Evolutionary conservation across 2,329 filamentous ascomycete species (phyloP).

Genomic region (Sordariomycetes sp.): DNA sequence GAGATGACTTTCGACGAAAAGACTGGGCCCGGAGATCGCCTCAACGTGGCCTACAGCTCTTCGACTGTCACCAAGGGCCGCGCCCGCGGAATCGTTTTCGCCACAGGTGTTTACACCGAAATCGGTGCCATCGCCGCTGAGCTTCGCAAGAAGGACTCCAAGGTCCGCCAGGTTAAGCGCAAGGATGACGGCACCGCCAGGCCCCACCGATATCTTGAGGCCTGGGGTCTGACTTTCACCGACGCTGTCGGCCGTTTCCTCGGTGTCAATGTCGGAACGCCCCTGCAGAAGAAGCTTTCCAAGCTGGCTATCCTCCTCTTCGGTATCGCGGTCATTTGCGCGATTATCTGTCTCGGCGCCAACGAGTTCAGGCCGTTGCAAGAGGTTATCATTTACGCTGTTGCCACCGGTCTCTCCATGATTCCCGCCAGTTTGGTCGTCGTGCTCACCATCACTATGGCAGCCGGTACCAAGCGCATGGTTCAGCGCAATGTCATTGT

Average conservation of each 20-base stretch:
- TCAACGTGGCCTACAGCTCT: constrained; percentile 50
- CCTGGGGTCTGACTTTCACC: constrained; percentile 37
- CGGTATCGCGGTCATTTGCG: constrained; percentile 56
- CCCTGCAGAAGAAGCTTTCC: constrained; percentile 59
- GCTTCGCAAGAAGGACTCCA: constrained; percentile 37
- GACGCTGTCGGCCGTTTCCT: constrained; percentile 55
- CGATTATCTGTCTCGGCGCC: constrained; percentile 58
- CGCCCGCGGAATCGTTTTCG: constrained; percentile 47
- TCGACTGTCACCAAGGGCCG: constrained; percentile 50
- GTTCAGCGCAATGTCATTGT: constrained; percentile 43
- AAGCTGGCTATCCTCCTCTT: constrained; percentile 60
- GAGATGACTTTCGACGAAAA: constrained; percentile 25
- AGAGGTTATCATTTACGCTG: constrained; percentile 51
- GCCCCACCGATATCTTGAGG: constrained; percentile 40
- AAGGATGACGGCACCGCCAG: constrained; percentile 41
- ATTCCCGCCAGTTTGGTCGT: constrained; percentile 39
- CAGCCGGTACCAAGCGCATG: constrained; percentile 43
- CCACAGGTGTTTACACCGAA: constrained; percentile 51
- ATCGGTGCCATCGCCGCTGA: constrained; percentile 46
- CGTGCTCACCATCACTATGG: constrained; percentile 52
- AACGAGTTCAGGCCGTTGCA: constrained; percentile 45
- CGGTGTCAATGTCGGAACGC: constrained; percentile 60
- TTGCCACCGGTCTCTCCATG: constrained; percentile 37
- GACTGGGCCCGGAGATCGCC: constrained; percentile 37
- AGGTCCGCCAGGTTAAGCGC: constrained; percentile 39